Conservation (phyloP, 148 eudicot genomes). For the Vaccinium macrocarpon region DNA sequence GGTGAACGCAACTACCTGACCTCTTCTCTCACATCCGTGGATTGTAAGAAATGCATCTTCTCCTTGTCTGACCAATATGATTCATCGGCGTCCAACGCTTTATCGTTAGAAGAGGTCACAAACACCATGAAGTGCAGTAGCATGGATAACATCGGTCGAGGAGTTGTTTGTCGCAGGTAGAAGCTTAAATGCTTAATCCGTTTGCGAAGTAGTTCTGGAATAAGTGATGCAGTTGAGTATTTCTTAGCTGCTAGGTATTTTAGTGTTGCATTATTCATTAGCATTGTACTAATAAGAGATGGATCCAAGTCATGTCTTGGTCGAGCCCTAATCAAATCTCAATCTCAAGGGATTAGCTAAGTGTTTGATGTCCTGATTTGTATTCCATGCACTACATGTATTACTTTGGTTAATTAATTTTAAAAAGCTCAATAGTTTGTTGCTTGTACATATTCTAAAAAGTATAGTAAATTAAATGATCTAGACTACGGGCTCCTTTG, state of each 20-base stretch:
- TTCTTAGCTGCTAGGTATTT: neutral
- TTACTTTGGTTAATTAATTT: neutral
- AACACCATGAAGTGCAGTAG: slow-evolving; percentile 14
- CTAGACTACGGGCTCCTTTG: no score
- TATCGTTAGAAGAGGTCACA: neutral
- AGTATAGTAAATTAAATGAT: no score
- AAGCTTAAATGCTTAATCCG: neutral
- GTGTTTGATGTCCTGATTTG: neutral
- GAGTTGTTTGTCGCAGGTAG: slow-evolving; percentile 19
- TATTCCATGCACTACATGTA: neutral
- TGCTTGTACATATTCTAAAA: no score
- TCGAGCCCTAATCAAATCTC: neutral
- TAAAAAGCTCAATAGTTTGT: no score
- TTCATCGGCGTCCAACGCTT: neutral
- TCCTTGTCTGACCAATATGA: neutral
- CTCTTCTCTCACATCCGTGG: slow-evolving; percentile 12
- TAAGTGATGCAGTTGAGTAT: neutral
- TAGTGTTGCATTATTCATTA: neutral
- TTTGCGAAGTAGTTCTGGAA: neutral
- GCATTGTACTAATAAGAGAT: neutral
- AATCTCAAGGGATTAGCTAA: neutral
- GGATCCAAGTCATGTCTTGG: neutral
- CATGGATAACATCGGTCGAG: slow-evolving; percentile 1
- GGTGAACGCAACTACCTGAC: slow-evolving; percentile 20
- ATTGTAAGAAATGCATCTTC: slow-evolving; percentile 22